Percentiles rank a stretch among this genome's conserved stretches.
These are phyloP conservation scores for Lentinula raphanica DNA, from an alignment of 768 basidiomycete species.

Conservation along the genomic window DNA sequence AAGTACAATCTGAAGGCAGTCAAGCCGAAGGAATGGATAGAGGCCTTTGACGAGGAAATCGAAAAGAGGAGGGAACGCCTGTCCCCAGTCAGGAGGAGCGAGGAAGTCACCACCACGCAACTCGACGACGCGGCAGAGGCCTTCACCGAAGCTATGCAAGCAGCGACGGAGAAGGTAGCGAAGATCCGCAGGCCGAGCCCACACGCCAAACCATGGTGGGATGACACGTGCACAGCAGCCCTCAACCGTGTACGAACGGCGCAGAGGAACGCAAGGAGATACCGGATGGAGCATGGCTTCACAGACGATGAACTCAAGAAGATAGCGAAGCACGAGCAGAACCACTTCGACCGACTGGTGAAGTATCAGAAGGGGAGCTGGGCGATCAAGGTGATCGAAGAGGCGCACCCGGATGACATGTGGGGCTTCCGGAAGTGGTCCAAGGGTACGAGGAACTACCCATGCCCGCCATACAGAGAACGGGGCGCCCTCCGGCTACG, in stretches of 20 bases:
- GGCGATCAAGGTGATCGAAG: constrained; percentile 15
- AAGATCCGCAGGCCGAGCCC: neutral
- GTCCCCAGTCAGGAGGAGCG: neutral
- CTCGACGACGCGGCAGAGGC: constrained; percentile 6
- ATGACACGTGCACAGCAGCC: constrained; percentile 12
- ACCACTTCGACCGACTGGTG: constrained; percentile 17
- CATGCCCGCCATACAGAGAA: constrained; percentile 17
- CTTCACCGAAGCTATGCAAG: no score
- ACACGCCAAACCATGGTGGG: constrained; percentile 18
- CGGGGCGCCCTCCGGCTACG: neutral
- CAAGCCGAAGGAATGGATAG: constrained; percentile 12
- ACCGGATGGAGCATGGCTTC: neutral
- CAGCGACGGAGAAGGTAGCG: constrained; percentile 3
- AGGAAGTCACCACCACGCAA: neutral
- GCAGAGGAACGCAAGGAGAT: neutral
- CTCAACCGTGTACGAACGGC: constrained; percentile 6
- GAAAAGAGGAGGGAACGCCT: neutral
- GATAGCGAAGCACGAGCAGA: neutral
- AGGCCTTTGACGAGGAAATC: constrained; percentile 8
- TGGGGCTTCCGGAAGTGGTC: constrained; percentile 22
- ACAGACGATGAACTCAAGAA: constrained; percentile 3
- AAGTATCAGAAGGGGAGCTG: constrained; percentile 16
- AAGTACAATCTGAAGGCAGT: constrained; percentile 15
- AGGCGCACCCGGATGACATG: constrained; percentile 15
- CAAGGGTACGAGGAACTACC: constrained; percentile 19